phyloP scores from a whole-genome alignment of 352 stramenopile species.

The Pythium angustatum region DNA sequence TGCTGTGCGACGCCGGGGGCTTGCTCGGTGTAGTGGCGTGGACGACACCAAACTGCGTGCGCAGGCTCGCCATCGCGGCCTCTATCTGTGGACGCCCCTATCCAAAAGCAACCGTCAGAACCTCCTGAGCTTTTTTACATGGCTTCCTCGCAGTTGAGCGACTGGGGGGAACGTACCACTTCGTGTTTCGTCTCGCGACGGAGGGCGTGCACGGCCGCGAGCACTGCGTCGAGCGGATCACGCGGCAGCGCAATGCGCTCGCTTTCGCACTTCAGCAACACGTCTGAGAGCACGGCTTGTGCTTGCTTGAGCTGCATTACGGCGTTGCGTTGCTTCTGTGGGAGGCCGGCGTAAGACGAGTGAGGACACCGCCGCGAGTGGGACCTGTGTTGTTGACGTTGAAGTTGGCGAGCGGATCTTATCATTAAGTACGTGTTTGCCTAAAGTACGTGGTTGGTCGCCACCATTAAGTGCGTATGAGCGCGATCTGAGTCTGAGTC shows the following conservation, averaged over 20 bases:
- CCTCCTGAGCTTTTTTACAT: no score
- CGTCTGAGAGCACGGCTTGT: constrained; percentile 54
- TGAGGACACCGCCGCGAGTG: no score
- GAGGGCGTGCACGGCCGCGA: constrained; percentile 43
- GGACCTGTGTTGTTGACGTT: no score
- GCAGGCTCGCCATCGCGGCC: constrained; percentile 44
- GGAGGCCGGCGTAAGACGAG: no score
- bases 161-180: constrained; percentile 28
- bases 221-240: constrained; percentile 48
- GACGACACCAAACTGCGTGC: constrained; percentile 31
- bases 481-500: background rate
- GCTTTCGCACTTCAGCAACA: constrained; percentile 68
- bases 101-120: no score
- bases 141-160: background rate
- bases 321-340: background rate
- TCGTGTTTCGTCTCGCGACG: constrained; percentile 39
- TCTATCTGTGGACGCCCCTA: constrained; percentile 40
- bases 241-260: constrained; percentile 44
- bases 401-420: background rate
- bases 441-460: constrained; percentile 1
- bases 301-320: constrained; percentile 60
- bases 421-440: background rate
- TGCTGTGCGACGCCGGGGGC: no score
- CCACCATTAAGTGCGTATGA: constrained; percentile 5
- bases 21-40: background rate